A percentile compares a stretch with the other conserved stretches of the same genome.
phyloP scores from a whole-genome alignment of 176 grass and related monocot genomes.

The Urochloa ruziziensis region DNA sequence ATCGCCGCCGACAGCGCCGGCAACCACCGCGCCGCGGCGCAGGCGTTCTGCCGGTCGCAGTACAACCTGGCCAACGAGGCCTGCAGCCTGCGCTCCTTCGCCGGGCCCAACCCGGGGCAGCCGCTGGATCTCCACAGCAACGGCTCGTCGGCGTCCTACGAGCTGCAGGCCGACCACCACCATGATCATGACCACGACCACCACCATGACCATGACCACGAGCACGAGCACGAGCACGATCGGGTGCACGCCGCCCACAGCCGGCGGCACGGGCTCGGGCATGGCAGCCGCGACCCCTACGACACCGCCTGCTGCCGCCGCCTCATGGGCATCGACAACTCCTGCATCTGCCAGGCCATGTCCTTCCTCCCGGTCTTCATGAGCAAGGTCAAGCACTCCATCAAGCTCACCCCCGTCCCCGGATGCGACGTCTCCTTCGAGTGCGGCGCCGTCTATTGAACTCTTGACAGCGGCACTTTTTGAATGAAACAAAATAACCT shows the following conservation, averaged over 20 bases:
- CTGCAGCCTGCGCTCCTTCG: conserved; percentile 48
- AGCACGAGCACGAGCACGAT: background rate
- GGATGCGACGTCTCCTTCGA: conserved; percentile 75
- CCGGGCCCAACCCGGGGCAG: conserved; percentile 26
- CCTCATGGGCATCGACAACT: conserved; percentile 64
- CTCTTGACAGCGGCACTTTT: too few species aligned
- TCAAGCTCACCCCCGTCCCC: conserved; percentile 53
- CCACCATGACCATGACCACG: background rate
- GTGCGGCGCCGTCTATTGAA: conserved; percentile 43
- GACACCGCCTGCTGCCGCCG: conserved; percentile 80
- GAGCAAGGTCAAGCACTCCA: conserved; percentile 64
- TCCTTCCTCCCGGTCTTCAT: conserved; percentile 65
- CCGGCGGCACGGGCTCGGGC: background rate
- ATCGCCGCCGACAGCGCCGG: background rate
- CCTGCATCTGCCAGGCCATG: conserved; percentile 76
- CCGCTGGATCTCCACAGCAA: conserved; percentile 39
- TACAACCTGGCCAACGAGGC: conserved; percentile 75
- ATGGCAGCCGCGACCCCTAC: conserved; percentile 38
- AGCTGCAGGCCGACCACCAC: conserved; percentile 32
- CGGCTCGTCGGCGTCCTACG: conserved; percentile 28
- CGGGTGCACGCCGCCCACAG: background rate
- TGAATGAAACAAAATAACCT: background rate
- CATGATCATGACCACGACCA: background rate
- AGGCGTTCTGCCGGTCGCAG: conserved; percentile 69
- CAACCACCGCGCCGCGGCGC: conserved; percentile 25